phyloP scores from a whole-genome alignment of 768 basidiomycete species.

The Solioccasus polychromus region DNA sequence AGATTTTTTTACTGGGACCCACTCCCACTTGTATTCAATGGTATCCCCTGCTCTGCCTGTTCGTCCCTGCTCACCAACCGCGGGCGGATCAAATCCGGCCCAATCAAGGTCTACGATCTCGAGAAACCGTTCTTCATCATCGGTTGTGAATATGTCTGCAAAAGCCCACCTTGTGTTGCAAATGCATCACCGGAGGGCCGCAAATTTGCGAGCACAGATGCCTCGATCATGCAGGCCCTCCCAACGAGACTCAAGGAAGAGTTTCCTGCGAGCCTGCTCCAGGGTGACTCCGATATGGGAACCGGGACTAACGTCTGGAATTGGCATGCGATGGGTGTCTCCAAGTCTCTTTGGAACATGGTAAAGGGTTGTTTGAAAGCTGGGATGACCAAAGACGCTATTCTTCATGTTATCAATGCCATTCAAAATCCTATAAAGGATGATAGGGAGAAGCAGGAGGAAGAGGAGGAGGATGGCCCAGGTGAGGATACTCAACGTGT shows the following conservation, averaged over 20 bases:
- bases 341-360: conserved; percentile 69
- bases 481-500: conserved; percentile 31
- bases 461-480: conserved; percentile 32
- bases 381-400: conserved; percentile 60
- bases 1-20: conserved; percentile 89
- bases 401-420: conserved; percentile 54
- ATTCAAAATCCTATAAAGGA: conserved; percentile 46
- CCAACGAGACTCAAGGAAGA: conserved; percentile 69
- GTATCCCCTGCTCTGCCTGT: conserved; percentile 72
- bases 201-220: conserved; percentile 69
- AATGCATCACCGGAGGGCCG: conserved; percentile 51
- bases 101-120: conserved; percentile 77
- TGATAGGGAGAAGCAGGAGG: conserved; percentile 34
- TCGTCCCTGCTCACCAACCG: conserved; percentile 56
- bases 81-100: conserved; percentile 71
- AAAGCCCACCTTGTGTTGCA: conserved; percentile 45
- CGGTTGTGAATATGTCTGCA: conserved; percentile 78
- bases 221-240: conserved; percentile 66
- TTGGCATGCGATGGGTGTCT: conserved; percentile 75
- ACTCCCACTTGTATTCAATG: conserved; percentile 77
- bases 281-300: conserved; percentile 56
- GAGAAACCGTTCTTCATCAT: conserved; percentile 81
- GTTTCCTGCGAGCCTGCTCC: conserved; percentile 64
- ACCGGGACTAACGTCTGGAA: conserved; percentile 65
- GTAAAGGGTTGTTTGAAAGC: conserved; percentile 56